phyloP scores from a whole-genome alignment of 2,329 filamentous ascomycete species.

The Cadophora luteo-olivacea region DNA sequence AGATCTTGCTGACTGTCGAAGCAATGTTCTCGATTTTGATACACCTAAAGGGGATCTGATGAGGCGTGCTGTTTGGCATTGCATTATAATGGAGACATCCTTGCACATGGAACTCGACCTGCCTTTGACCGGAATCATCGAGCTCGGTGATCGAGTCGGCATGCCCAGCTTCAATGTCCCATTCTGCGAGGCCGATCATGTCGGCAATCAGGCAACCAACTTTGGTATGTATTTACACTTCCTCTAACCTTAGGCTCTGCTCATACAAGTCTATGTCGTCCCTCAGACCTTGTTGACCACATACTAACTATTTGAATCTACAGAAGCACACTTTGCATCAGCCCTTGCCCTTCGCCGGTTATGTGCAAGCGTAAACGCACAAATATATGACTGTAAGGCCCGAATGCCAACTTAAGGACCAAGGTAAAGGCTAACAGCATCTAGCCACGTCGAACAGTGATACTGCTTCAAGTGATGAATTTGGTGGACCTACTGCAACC shows the following conservation, averaged over 20 bases:
- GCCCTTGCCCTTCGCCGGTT: constrained; percentile 63
- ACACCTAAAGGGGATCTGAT: constrained; percentile 57
- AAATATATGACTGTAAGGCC: constrained; percentile 57
- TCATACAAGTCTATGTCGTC: background rate
- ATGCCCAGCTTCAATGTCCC: constrained; percentile 59
- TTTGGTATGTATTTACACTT: constrained; percentile 44
- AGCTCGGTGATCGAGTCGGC: constrained; percentile 58
- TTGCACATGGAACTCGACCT: constrained; percentile 65
- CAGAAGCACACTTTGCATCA: constrained; percentile 63
- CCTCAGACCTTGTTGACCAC: background rate
- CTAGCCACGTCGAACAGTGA: constrained; percentile 32
- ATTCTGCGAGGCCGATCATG: constrained; percentile 54
- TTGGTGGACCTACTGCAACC: constrained; percentile 40
- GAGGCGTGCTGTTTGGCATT: constrained; percentile 63
- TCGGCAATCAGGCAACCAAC: constrained; percentile 57
- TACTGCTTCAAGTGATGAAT: constrained; percentile 29
- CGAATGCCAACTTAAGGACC: background rate
- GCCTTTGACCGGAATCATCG: constrained; percentile 60
- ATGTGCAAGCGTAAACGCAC: constrained; percentile 58
- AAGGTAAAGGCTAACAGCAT: constrained; percentile 18
- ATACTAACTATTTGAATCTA: background rate
- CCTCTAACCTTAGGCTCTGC: background rate
- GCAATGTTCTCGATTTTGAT: constrained; percentile 53
- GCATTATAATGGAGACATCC: constrained; percentile 60
- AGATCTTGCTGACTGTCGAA: constrained; percentile 33